These are phyloP conservation scores for Solanum chiquidenum DNA, from an alignment of 257 asterid species.

Conservation along the genomic window DNA sequence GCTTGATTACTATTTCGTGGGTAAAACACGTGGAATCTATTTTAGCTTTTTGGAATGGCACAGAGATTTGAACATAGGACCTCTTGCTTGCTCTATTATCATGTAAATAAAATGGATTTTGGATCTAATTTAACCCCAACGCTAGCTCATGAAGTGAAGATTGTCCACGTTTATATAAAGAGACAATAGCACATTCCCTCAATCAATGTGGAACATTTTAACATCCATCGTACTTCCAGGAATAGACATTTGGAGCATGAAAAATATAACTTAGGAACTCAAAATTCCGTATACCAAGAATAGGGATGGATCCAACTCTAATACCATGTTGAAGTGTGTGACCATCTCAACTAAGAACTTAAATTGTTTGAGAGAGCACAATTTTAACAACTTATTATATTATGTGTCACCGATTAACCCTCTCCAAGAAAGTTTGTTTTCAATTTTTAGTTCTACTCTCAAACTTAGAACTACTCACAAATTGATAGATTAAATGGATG, in stretches of 20 bases:
- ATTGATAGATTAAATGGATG: background rate
- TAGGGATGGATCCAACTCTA: background rate
- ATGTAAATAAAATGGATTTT: background rate
- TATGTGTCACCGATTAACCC: background rate
- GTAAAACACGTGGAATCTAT: background rate
- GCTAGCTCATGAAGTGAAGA: background rate
- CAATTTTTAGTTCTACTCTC: background rate
- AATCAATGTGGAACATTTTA: background rate
- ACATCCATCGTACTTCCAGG: background rate
- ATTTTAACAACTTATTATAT: background rate
- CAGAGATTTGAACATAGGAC: background rate
- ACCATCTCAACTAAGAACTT: background rate
- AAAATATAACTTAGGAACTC: background rate
- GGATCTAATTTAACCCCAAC: background rate
- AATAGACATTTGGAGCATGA: background rate
- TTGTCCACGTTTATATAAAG: background rate
- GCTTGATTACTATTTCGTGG: background rate
- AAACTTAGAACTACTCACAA: background rate
- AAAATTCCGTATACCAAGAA: background rate
- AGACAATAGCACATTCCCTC: background rate
- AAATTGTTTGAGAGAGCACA: background rate
- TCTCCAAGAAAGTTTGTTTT: background rate
- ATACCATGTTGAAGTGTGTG: background rate
- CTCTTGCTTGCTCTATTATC: background rate
- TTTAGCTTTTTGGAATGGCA: background rate